Base-by-base conservation (phyloP, 2,329 filamentous ascomycete species). In the Colletotrichum noveboracense region DNA sequence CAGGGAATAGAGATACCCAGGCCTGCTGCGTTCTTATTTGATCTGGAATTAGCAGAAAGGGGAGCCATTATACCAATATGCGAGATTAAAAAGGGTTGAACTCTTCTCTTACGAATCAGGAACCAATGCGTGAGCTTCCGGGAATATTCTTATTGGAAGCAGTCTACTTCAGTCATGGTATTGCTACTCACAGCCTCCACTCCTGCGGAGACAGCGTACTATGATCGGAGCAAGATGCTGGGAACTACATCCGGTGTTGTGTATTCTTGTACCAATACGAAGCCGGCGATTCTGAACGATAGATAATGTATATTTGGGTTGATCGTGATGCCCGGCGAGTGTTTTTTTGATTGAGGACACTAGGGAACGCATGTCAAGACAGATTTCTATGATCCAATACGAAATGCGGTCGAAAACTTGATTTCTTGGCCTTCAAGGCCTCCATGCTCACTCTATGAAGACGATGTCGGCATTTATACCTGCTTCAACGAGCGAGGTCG, bases 361-460 rank as follows among this genome's bases (percentile, higher is more conserved):
- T 18, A 2, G 38, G 38, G 16, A n/a, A 6, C 38, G 24, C 24
- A 24, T 24, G 24, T n/a, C 7, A 9, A n/a, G 38, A 43, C 9
- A n/a, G 5, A 6, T 43, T 43, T 43, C 5, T 3, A 43, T 4
- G 2, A 18, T 43, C 1, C 16, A 10, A 43, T 9, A 18, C 18
- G 8, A 9, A 6, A 10, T 2, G 0, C 18, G 3, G 18, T 18
- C 2, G 9, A n/a, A 1, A 3, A 2, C 7, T 1, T 10, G 2
- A 43, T n/a, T 43, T 18, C 16, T n/a, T n/a, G 16, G 8, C 18
- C 18, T 18, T n/a, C 38, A 43, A n/a, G 5, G 8, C 5, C 8
- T 43, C 38, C 38, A 43, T 18, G 8, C 38, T 6, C 18, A 21
- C 18, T 48, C 43, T 21, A 48, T 13, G 14, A 16, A 48, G 10